Base-by-base conservation (phyloP, 1,284 basidiomycete species). In the Mycena citricolor region DNA sequence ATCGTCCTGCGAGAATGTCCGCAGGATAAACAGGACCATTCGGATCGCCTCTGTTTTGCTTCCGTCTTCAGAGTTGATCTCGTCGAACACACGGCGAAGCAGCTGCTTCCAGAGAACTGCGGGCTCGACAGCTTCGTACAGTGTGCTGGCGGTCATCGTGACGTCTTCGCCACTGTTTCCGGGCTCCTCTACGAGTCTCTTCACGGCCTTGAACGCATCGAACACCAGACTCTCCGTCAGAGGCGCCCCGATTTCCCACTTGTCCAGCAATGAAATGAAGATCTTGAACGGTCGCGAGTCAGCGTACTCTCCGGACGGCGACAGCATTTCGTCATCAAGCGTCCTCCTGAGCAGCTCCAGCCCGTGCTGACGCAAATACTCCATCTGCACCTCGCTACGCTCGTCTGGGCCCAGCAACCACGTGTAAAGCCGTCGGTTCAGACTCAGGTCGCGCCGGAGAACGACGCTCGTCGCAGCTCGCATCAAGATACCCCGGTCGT, bases 41-140 rank as follows among this genome's bases (percentile, higher is more conserved):
- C 65, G 64, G 34, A 86, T 73, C 6, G 78, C 77, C 85, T 84
- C 80, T 26, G 63, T 62, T 4, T 63, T 53, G 11, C 56, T 57
- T 26, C 66, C 68, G 42, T 72, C 64, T 6, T 69, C 69, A 2
- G 58, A n/a, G n/a, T n/a, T 58, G 16, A 89, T 69, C 50, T 84
- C 77, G 1, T 66, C 52, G 50, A 80, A 67, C 29, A 86, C 65
- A 3, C 76, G 67, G 14, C 64, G 60, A 38, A 90, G 76, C 0
- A 98, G 62, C 30, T 83, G 77, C 52, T 82, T 87, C 91, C 94
- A 99, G 2, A 94, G 69, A 24, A 94, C 73, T 45, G 82, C 80
- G 1, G 94, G 94, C 53, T 99, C 97, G 8, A 94, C 78, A 6
- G 91, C 87, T 61, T 98, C 94, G 55, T 97, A 94, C 1, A 99